Evolutionary conservation across 129 eudicot species (phyloP), one percentile per base, ranked within the genome.

Genomic region (Pseudognaphalium luteoalbum): DNA sequence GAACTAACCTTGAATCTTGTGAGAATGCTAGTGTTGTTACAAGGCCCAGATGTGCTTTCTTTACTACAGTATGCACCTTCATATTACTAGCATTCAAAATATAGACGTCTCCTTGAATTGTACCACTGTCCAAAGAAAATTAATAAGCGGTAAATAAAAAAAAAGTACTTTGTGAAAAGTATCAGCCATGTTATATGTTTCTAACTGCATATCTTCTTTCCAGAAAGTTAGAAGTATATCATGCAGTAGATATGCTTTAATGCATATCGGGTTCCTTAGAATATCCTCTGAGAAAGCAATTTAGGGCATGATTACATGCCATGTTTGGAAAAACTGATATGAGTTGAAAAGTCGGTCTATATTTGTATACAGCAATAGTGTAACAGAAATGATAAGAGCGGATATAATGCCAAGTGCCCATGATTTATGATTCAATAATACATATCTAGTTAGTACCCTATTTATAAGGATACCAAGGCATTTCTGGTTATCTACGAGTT

Each of bases 41-140:
- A 52, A 93, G 85, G 76, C 93, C 97, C 51, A 93, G 78, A 86
- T 93, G 98, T 59, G 98, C 97, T 80, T 84, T 90, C 69, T 79
- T 93, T 9, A 88, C 84, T 52, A 71, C 70, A 42, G 82, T 85
- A 16, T 84, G 91, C 63, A 87, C 86, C 73, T 75, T 80, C 91
- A 93, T 78, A 59, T 37, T 88, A 15, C 79, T 54, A 56, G 97
- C 87, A 76, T 82, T 76, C 39, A 91, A 22, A n/a, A 93, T 76
- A 30, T 47, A 71, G 51, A 93, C 25, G 73, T 88, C 90, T 28
- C 98, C 97, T 83, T 91, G 78, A 51, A 82, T 82, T 42, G 98
- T 90, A 73, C 98, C 97, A 21, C 98, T 93, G 88, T 87, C 39
- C 30, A 66, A 11, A 78, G 16, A 61, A 19, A 56, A 0, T 35